Conservation (phyloP, 257 asterid genomes). For the Nicotiana knightiana region DNA sequence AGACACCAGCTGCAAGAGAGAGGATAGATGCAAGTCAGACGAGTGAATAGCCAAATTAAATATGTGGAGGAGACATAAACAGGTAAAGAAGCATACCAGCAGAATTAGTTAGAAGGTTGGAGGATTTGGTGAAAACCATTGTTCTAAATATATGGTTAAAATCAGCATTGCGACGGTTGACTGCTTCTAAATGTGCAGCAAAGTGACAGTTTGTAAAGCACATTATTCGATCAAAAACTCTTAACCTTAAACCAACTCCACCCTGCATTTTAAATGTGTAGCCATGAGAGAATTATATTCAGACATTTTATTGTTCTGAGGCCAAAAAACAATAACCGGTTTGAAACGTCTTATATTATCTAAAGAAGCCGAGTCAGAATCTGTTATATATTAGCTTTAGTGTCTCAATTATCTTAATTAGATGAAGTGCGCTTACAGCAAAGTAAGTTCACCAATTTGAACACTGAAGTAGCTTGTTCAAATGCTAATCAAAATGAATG, state of each 20-base stretch:
- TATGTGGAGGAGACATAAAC: slow-evolving; percentile 56
- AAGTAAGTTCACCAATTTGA: neutral
- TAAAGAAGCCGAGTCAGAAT: neutral
- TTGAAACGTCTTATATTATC: neutral
- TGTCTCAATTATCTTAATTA: neutral
- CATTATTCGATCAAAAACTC: slow-evolving; percentile 83
- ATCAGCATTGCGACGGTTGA: slow-evolving; percentile 87
- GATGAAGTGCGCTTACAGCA: neutral
- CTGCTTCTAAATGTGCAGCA: slow-evolving; percentile 99
- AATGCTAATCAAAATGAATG: neutral
- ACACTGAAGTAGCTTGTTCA: neutral
- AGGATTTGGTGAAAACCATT: slow-evolving; percentile 73
- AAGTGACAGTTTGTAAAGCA: slow-evolving; percentile 87
- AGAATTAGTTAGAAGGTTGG: slow-evolving; percentile 54
- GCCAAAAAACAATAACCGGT: neutral
- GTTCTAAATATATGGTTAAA: slow-evolving; percentile 78
- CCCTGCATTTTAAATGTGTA: slow-evolving; percentile 50
- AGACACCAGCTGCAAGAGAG: slow-evolving; percentile 87
- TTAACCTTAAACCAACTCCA: slow-evolving; percentile 88
- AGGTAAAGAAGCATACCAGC: slow-evolving; percentile 79
- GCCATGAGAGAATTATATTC: neutral
- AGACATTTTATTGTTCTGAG: neutral
- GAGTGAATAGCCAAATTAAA: slow-evolving; percentile 59
- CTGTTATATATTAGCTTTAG: neutral
- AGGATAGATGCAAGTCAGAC: slow-evolving; percentile 66